A percentile compares a stretch with the other conserved stretches of the same genome.
Evolutionary conservation across 176 grass and related monocot species (phyloP).

Genomic region (Themeda triandra): DNA sequence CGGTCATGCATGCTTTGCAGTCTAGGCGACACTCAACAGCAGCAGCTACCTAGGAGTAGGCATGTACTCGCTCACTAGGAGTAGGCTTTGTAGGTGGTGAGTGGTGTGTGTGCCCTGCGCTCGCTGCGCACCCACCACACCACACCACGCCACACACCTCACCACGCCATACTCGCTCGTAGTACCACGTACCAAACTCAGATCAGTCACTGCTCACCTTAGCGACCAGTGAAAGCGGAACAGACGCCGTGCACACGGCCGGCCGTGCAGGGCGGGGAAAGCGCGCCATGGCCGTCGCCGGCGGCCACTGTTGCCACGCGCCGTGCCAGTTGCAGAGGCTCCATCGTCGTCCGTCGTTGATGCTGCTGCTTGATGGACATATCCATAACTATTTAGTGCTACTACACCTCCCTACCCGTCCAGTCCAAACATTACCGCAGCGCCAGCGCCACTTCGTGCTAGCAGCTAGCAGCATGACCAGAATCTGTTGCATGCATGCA

Average conservation of each 20-base stretch:
- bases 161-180: too few relatives aligned
- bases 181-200: conserved; percentile 36
- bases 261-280: neutral
- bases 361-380: conserved; percentile 1
- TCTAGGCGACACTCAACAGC: neutral
- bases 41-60: neutral
- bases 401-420: neutral
- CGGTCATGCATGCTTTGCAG: neutral
- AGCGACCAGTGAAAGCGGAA: conserved; percentile 43
- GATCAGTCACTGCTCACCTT: conserved; percentile 51
- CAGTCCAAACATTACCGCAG: neutral
- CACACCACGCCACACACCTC: too few relatives aligned
- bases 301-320: conserved; percentile 29
- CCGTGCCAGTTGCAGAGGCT: neutral
- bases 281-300: neutral
- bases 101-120: conserved; percentile 40
- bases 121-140: conserved; percentile 28
- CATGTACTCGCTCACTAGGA: neutral
- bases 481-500: neutral
- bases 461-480: neutral
- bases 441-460: too few relatives aligned
- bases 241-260: conserved; percentile 34
- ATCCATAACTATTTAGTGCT: conserved; percentile 13
- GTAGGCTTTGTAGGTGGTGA: conserved; percentile 35
- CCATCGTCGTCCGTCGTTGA: too few relatives aligned